Conservation (phyloP, 345 rosid genomes). For the Clausena lansium region DNA sequence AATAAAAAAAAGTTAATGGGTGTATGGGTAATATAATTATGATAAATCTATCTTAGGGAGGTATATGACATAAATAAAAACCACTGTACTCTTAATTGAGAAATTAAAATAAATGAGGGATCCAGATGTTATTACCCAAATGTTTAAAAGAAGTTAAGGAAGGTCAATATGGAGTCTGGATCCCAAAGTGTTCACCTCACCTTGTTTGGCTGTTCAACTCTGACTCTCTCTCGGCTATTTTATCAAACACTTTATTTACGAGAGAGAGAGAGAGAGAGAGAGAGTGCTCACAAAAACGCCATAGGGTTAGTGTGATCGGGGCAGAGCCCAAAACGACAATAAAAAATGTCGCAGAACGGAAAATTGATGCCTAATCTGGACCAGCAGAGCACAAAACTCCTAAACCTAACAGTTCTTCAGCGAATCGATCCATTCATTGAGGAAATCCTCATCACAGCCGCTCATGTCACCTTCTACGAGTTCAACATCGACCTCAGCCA, state of each 20-base stretch:
- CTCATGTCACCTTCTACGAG: slow-evolving; percentile 94
- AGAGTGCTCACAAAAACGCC: not conserved
- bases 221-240: not conserved
- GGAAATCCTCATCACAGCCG: slow-evolving; percentile 91
- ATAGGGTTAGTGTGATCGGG: not conserved
- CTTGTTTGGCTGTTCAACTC: not conserved
- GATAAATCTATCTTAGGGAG: too few relatives aligned
- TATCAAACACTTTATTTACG: not conserved
- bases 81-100: too few relatives aligned
- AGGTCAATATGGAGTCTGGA: not conserved
- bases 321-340: not conserved
- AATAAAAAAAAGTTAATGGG: too few relatives aligned
- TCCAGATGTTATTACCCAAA: too few relatives aligned
- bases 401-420: slow-evolving; percentile 88
- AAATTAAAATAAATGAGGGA: too few relatives aligned
- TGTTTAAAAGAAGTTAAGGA: too few relatives aligned
- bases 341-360: slow-evolving; percentile 69
- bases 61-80: too few relatives aligned
- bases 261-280: too few relatives aligned
- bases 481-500: slow-evolving; percentile 81
- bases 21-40: too few relatives aligned
- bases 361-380: slow-evolving; percentile 93
- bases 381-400: slow-evolving; percentile 77
- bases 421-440: slow-evolving; percentile 87
- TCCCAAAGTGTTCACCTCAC: not conserved